These are phyloP conservation scores for Malus hybrid DNA, from an alignment of 331 rosid species.

Conservation along the genomic window DNA sequence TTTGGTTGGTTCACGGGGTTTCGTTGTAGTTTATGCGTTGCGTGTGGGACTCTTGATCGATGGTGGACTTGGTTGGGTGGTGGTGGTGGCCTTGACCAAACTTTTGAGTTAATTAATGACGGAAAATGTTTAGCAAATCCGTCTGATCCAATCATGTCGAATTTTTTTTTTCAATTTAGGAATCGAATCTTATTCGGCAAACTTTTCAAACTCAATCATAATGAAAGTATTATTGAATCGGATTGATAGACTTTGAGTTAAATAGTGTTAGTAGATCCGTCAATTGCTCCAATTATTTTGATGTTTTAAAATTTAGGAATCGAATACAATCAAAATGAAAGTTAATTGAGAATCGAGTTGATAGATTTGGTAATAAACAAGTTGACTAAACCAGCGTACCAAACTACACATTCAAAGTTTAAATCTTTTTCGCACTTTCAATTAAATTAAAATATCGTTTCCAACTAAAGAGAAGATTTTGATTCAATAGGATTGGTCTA, in stretches of 20 bases:
- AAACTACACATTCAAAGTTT: no score
- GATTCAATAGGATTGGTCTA: no score
- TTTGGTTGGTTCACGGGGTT: not conserved
- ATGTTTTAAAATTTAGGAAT: no score
- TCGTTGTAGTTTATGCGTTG: not conserved
- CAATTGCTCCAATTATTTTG: no score
- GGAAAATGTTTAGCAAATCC: not conserved
- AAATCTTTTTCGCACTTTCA: no score
- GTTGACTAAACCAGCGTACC: not conserved
- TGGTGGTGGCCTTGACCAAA: not conserved
- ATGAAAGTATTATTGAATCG: no score
- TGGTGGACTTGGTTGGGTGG: not conserved
- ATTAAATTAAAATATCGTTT: no score
- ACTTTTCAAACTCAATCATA: no score
- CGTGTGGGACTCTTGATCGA: not conserved
- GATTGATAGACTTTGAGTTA: no score
- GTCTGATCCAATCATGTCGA: not conserved
- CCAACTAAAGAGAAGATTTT: no score
- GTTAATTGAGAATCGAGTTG: not conserved
- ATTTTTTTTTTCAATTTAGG: not conserved
- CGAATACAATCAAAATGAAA: no score
- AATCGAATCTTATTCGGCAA: no score
- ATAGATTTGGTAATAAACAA: not conserved
- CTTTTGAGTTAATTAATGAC: not conserved
- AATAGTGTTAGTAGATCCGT: fast-evolving